These are phyloP conservation scores for Salix dunnii DNA, from an alignment of 345 rosid species.

Conservation along the genomic window DNA sequence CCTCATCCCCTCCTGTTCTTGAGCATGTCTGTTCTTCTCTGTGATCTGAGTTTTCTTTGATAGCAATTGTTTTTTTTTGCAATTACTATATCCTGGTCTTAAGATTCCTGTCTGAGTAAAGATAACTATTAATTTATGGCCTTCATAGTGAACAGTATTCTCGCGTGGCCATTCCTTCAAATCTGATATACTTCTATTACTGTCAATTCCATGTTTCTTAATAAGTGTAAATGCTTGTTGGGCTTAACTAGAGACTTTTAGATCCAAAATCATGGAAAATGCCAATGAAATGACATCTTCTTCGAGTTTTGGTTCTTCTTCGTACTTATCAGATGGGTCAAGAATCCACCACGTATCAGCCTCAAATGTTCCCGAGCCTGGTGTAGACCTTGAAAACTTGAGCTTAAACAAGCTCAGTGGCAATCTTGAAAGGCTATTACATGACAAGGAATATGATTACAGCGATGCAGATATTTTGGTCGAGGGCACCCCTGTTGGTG, in stretches of 20 bases:
- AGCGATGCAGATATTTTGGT: background rate
- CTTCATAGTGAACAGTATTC: background rate
- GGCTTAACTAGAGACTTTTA: background rate
- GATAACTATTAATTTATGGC: background rate
- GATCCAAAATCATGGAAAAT: background rate
- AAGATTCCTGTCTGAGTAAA: background rate
- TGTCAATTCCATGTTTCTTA: background rate
- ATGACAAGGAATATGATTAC: background rate
- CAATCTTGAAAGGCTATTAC: background rate
- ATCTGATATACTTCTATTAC: background rate
- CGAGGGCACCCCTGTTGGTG: constrained; percentile 3
- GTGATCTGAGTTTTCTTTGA: background rate
- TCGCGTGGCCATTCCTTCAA: background rate
- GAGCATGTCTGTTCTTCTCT: background rate
- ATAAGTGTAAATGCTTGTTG: background rate
- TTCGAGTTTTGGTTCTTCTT: background rate
- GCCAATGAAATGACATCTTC: background rate
- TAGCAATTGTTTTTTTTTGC: background rate
- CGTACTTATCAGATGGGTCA: background rate
- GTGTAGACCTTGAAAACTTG: background rate
- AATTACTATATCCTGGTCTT: background rate
- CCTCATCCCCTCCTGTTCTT: background rate
- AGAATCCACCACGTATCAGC: background rate
- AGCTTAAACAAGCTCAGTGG: background rate
- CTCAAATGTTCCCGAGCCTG: background rate